Percentiles rank a stretch among this genome's conserved stretches.
phyloP scores from a whole-genome alignment of 1,284 basidiomycete species.

The Ceratorhiza oryzae-sativae region DNA sequence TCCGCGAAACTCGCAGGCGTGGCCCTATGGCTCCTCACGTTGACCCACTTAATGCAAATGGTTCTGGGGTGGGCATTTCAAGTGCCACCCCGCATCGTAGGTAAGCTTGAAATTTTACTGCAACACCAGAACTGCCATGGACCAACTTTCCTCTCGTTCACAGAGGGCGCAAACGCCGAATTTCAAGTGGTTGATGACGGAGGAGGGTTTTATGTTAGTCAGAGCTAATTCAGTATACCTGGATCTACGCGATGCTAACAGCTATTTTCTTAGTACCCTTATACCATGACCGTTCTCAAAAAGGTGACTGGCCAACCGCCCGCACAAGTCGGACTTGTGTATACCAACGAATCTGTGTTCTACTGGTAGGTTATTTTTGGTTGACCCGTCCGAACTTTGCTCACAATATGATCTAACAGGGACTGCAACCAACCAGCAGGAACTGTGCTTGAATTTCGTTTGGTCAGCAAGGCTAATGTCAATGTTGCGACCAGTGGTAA shows the following conservation, averaged over 20 bases:
- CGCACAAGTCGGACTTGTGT: slow-evolving; percentile 13
- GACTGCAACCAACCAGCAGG: slow-evolving; percentile 25
- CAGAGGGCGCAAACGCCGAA: slow-evolving; percentile 11
- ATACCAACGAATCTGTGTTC: slow-evolving; percentile 3
- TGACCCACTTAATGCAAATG: background rate
- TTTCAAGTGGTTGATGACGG: slow-evolving; percentile 14
- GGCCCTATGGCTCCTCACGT: background rate
- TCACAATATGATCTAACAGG: background rate
- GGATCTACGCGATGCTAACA: background rate
- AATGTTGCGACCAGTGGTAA: slow-evolving; percentile 6
- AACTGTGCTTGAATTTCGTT: background rate
- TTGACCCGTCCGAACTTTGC: background rate
- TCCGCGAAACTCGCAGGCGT: background rate
- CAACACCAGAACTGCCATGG: background rate
- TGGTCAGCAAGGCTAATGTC: slow-evolving; percentile 9
- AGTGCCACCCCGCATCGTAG: background rate
- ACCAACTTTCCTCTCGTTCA: background rate
- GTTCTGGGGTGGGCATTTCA: background rate
- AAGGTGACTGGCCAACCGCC: background rate
- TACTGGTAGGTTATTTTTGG: slow-evolving; percentile 13
- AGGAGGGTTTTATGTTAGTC: slow-evolving; percentile 18
- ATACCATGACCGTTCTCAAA: slow-evolving; percentile 31
- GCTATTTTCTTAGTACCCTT: background rate
- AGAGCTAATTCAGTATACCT: background rate
- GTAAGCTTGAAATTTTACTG: background rate